These are phyloP conservation scores for Parasarocladium wereldwijsianum DNA, from an alignment of 2,329 filamentous ascomycete genomes.

Conservation along the genomic window DNA sequence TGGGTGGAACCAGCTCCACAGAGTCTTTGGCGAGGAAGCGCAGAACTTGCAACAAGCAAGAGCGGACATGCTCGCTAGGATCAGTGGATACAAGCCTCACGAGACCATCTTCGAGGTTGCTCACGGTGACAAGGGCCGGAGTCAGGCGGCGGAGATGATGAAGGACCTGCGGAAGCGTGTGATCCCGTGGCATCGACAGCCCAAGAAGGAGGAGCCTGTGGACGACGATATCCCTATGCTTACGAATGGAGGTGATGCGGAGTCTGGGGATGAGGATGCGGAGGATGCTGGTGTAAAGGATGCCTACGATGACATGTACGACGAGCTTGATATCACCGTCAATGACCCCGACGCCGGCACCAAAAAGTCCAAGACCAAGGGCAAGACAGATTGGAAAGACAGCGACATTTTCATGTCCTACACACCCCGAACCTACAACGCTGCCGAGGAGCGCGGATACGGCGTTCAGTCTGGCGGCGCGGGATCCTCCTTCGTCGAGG, in stretches of 20 bases:
- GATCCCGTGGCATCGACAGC: constrained; percentile 34
- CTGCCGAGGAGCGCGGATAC: constrained; percentile 83
- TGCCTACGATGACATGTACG: constrained; percentile 44
- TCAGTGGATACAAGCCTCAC: constrained; percentile 75
- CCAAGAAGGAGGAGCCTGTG: constrained; percentile 18
- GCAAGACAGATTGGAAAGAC: constrained; percentile 58
- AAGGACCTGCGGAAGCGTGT: constrained; percentile 56
- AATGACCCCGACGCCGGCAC: constrained; percentile 41
- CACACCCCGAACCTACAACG: constrained; percentile 64
- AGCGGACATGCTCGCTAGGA: constrained; percentile 73
- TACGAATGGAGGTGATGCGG: constrained; percentile 18
- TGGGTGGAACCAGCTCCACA: constrained; percentile 61
- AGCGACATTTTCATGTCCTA: constrained; percentile 95
- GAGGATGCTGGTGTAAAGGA: constrained; percentile 27
- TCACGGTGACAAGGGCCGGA: constrained; percentile 49
- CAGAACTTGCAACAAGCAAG: constrained; percentile 55
- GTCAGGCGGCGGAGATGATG: constrained; percentile 62
- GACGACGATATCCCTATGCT: constrained; percentile 18
- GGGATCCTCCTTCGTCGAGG: constrained; percentile 66
- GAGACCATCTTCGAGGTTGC: constrained; percentile 97
- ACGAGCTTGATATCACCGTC: constrained; percentile 58
- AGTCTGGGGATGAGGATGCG: constrained; percentile 19
- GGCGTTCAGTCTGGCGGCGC: constrained; percentile 76
- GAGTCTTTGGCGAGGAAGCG: constrained; percentile 61
- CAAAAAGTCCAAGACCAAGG: constrained; percentile 38